Evolutionary conservation across 805 yeast genomes (phyloP).

Genomic region (Saccharomycopsis sp.): DNA sequence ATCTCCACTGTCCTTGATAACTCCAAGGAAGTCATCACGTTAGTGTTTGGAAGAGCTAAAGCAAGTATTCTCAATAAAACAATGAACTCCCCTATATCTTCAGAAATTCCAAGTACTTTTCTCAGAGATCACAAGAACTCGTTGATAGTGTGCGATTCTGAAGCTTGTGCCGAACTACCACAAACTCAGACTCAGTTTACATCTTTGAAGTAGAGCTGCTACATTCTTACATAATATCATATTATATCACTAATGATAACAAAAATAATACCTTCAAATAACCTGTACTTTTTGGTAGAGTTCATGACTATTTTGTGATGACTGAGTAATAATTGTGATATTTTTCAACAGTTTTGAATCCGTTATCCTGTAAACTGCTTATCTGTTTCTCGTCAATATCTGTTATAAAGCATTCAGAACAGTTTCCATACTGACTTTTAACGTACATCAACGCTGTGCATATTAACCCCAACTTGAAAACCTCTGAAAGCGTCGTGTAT

Average conservation of each 20-base stretch:
- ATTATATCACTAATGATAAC: too few relatives aligned
- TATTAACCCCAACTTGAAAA: conserved; percentile 49
- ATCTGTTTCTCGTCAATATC: neutral
- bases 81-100: conserved; percentile 33
- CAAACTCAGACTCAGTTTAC: neutral
- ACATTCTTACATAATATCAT: neutral
- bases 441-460: conserved; percentile 48
- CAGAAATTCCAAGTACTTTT: conserved; percentile 43
- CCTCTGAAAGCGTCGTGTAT: conserved; percentile 45
- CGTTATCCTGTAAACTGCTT: neutral
- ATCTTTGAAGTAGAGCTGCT: neutral
- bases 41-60: conserved; percentile 45
- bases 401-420: neutral
- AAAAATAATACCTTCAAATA: neutral
- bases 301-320: neutral
- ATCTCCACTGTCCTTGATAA: conserved; percentile 50
- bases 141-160: neutral
- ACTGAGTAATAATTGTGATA: neutral
- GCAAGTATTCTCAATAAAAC: conserved; percentile 42
- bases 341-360: neutral
- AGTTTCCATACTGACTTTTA: conserved; percentile 24
- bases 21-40: conserved; percentile 44
- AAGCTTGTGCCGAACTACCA: neutral
- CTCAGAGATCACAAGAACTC: conserved; percentile 41
- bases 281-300: too few relatives aligned